Percentiles rank a stretch among this genome's conserved stretches.
Conservation (phyloP, 768 basidiomycete species). For the Mycena venus region DNA sequence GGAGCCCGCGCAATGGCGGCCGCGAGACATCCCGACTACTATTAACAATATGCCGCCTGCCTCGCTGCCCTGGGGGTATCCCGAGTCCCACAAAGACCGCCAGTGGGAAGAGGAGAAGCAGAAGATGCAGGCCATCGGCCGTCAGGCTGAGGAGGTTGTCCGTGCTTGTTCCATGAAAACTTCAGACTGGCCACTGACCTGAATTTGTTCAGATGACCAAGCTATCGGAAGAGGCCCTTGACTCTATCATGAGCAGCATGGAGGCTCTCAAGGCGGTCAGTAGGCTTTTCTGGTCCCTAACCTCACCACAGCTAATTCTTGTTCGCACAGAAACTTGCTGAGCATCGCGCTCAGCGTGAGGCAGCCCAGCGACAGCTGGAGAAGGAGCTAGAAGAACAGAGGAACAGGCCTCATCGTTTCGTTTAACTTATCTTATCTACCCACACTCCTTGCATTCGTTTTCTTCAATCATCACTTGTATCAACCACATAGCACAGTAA, state of each 20-base stretch:
- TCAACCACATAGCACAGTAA: slow-evolving; percentile 30
- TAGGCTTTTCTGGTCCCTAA: slow-evolving; percentile 37
- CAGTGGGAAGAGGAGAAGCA: slow-evolving; percentile 65
- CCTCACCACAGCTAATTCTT: slow-evolving; percentile 41
- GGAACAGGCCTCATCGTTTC: slow-evolving; percentile 46
- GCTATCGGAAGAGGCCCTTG: slow-evolving; percentile 77
- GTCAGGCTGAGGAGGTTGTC: slow-evolving; percentile 67
- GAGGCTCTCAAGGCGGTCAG: slow-evolving; percentile 73
- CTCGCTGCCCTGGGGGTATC: slow-evolving; percentile 31
- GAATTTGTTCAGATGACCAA: slow-evolving; percentile 64
- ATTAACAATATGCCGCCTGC: slow-evolving; percentile 45
- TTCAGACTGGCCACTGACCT: not conserved
- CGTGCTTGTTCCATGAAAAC: not conserved
- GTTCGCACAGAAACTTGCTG: slow-evolving; percentile 60
- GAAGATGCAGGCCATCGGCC: slow-evolving; percentile 58
- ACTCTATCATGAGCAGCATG: slow-evolving; percentile 67
- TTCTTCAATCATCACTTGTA: slow-evolving; percentile 31
- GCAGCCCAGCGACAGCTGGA: slow-evolving; percentile 42
- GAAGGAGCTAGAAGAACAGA: slow-evolving; percentile 46
- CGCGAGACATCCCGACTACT: slow-evolving; percentile 39
- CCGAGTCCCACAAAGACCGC: slow-evolving; percentile 39
- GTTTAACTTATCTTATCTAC: slow-evolving; percentile 36
- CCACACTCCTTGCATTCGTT: slow-evolving; percentile 28
- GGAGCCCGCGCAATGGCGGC: slow-evolving; percentile 23
- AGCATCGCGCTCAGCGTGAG: slow-evolving; percentile 66